A percentile compares a stretch with the other conserved stretches of the same genome.
Conservation (phyloP, 192 early-diverging fungal genomes). For the Diversispora epigaea region DNA sequence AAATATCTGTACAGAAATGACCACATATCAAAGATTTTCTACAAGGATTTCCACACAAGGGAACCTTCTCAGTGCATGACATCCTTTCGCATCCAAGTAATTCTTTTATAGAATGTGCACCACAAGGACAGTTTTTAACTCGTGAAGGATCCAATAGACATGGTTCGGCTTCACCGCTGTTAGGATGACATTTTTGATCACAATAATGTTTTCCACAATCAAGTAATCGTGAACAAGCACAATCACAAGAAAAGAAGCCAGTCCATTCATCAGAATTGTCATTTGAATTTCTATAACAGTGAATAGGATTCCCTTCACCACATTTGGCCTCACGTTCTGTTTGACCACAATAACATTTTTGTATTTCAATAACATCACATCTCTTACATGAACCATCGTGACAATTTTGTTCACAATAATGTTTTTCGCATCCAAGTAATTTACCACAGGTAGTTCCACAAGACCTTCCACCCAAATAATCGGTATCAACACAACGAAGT, state of each 20-base stretch:
- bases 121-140: constrained; percentile 55
- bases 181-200: constrained; percentile 53
- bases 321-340: constrained; percentile 56
- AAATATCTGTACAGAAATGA: constrained; percentile 58
- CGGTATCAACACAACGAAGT: constrained; percentile 72
- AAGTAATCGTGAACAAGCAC: constrained; percentile 49
- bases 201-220: constrained; percentile 57
- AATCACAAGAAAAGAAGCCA: constrained; percentile 56
- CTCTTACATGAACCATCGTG: constrained; percentile 70
- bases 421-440: constrained; percentile 68
- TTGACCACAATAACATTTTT: constrained; percentile 72
- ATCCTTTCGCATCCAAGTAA: constrained; percentile 38
- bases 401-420: constrained; percentile 64
- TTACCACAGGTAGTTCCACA: constrained; percentile 74
- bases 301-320: constrained; percentile 52
- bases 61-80: constrained; percentile 55
- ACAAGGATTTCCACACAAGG: constrained; percentile 64
- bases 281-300: constrained; percentile 36
- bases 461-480: constrained; percentile 60
- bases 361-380: constrained; percentile 53
- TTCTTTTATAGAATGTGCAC: constrained; percentile 39
- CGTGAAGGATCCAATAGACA: constrained; percentile 56
- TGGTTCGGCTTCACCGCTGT: constrained; percentile 35
- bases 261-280: constrained; percentile 28
- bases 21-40: constrained; percentile 57